phyloP scores from a whole-genome alignment of 345 rosid species.

The Hirschfeldia incana region DNA sequence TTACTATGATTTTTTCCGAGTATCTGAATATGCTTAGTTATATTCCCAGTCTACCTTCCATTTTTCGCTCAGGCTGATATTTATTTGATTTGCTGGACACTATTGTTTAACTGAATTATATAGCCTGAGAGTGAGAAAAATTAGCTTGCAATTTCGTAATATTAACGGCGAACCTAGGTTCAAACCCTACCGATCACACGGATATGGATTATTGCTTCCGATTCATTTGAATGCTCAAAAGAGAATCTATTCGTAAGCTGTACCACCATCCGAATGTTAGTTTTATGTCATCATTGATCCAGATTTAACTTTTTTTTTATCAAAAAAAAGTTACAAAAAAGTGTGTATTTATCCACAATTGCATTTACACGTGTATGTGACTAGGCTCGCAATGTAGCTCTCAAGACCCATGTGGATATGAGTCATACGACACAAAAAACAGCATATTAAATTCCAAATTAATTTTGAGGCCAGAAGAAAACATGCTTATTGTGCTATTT shows the following conservation, averaged over 20 bases:
- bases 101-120: not conserved
- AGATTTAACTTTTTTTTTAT: too few species aligned
- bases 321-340: too few species aligned
- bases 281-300: too few species aligned
- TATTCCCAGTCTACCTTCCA: not conserved
- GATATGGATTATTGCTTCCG: too few species aligned
- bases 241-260: too few species aligned
- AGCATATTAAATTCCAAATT: not conserved
- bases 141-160: not conserved
- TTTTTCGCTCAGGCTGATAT: not conserved
- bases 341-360: constrained; percentile 1
- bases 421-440: constrained; percentile 20
- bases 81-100: not conserved
- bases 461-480: not conserved
- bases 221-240: too few species aligned
- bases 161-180: not conserved
- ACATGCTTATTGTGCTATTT: not conserved
- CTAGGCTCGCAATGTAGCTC: constrained; percentile 13
- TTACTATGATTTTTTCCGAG: not conserved
- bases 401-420: constrained; percentile 29
- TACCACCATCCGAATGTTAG: too few species aligned
- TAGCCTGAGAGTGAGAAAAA: not conserved
- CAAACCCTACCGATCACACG: too few species aligned
- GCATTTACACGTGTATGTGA: constrained; percentile 6
- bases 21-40: too few species aligned